phyloP scores from a whole-genome alignment of 2,329 filamentous ascomycete genomes.

The Paracorniculantispora psalliotae region DNA sequence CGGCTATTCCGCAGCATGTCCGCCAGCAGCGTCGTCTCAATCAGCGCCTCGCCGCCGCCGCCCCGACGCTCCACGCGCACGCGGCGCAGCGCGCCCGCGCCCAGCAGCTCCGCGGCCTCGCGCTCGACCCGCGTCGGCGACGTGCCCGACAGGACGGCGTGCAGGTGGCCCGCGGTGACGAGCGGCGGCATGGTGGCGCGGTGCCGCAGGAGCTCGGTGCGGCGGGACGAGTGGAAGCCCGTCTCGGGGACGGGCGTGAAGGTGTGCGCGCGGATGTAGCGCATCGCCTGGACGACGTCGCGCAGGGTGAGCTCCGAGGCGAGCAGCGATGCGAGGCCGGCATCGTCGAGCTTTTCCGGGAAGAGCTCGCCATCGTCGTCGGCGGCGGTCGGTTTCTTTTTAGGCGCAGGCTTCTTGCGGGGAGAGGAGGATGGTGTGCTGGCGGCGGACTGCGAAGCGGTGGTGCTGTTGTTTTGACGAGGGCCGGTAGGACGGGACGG shows the following conservation, averaged over 20 bases:
- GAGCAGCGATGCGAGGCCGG: slow-evolving; percentile 51
- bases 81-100: slow-evolving; percentile 53
- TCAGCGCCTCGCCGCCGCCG: slow-evolving; percentile 59
- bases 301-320: slow-evolving; percentile 51
- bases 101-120: slow-evolving; percentile 58
- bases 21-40: slow-evolving; percentile 54
- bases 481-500: slow-evolving; percentile 18
- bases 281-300: slow-evolving; percentile 61
- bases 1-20: slow-evolving; percentile 33
- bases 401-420: slow-evolving; percentile 10
- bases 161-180: slow-evolving; percentile 61
- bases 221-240: slow-evolving; percentile 60
- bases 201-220: slow-evolving; percentile 59
- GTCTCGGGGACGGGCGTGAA: slow-evolving; percentile 59
- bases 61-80: slow-evolving; percentile 59
- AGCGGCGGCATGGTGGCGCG: slow-evolving; percentile 56
- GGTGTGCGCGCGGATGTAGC: slow-evolving; percentile 56
- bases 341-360: slow-evolving; percentile 52
- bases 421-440: slow-evolving; percentile 13
- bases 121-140: slow-evolving; percentile 62
- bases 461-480: slow-evolving; percentile 6
- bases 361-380: slow-evolving; percentile 28
- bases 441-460: neutral
- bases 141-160: slow-evolving; percentile 47
- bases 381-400: slow-evolving; percentile 18